Base-by-base conservation (phyloP, 2,329 filamentous ascomycete genomes). In the Scedosporium aurantiacum region DNA sequence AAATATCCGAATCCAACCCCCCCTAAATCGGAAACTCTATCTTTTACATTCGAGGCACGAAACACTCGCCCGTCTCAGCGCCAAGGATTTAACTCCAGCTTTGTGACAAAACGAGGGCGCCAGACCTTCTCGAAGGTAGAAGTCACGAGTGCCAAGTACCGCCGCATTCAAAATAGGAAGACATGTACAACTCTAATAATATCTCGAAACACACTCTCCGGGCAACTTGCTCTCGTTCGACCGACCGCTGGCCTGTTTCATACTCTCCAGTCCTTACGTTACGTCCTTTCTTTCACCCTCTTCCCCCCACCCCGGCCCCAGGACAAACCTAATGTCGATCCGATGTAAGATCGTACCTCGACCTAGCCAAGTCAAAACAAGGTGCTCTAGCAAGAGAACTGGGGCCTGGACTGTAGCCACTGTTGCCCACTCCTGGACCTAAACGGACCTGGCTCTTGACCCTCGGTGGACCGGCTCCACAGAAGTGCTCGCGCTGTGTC, bases 291-390 rank as follows among this genome's bases (percentile, higher is more conserved):
- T 7, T n/a, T 23, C 55, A 5, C 23, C 55, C 16, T 27, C 32
- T 32, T 50, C 57, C 37, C 25, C 37, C 25, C 43, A 21, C 47
- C 57, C 25, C 57, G 16, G 43, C 32, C 28, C 16, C 23, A 32
- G 57, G 28, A 18, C 40, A 16, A 18, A 57, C 32, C 18, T 37
- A 57, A 16, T 37, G 57, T 41, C 43, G 57, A 59, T 59, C 57
- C 21, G 18, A 25, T 59, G 57, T 52, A 50, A 52, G 57, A 59
- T 59, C 57, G 25, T 43, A 59, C n/a, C 41, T 16, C 23, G 12
- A 23, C 57, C 37, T 47, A 41, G 57, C 23, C 57, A 41, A 32
- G 41, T 16, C 41, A 59, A 59, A 59, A 59, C 57, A 59, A 12
- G 41, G 12, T 50, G 18, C 50, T 23, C 21, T 18, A 58, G 57